Conservation (phyloP, 164 flowering plant genomes). For the Chimonanthus salicifolius region DNA sequence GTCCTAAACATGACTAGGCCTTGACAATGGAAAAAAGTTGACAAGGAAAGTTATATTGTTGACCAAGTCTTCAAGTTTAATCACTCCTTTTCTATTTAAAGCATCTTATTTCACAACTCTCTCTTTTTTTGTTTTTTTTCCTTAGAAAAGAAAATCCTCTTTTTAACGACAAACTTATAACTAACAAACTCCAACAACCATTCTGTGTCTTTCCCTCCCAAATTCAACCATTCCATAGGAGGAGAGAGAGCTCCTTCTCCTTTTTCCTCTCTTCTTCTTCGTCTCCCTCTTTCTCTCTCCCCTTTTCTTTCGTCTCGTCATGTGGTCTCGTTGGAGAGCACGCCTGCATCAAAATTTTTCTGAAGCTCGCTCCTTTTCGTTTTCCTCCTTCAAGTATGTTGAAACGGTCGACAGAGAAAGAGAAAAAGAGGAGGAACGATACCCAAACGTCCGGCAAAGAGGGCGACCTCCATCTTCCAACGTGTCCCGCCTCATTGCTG, state of each 20-base stretch:
- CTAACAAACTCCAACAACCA: not conserved
- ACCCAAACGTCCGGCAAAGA: conserved; percentile 2
- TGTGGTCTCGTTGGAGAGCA: conserved; percentile 47
- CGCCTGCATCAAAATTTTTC: conserved; percentile 22
- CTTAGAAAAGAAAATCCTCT: not conserved
- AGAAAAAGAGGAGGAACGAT: conserved; percentile 2
- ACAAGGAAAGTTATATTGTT: too few species aligned
- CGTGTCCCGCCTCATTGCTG: conserved; percentile 43
- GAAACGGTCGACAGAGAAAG: conserved; percentile 34
- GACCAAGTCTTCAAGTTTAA: too few species aligned
- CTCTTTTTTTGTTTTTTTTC: not conserved
- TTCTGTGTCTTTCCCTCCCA: not conserved
- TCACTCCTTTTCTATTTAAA: not conserved
- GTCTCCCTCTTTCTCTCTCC: conserved; percentile 9
- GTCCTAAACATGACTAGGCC: too few species aligned
- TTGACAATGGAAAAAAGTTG: too few species aligned
- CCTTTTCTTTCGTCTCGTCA: not conserved
- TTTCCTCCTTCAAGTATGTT: conserved; percentile 62
- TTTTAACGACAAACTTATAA: not conserved
- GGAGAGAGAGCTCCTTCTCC: not conserved
- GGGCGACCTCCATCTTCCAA: conserved; percentile 39
- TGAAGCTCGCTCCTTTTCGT: conserved; percentile 40
- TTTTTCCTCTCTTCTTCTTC: not conserved
- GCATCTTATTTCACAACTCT: not conserved
- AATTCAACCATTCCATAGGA: too few species aligned